These are phyloP conservation scores for Hypoxylon sp. DNA, from an alignment of 2,329 filamentous ascomycete genomes.

Conservation along the genomic window DNA sequence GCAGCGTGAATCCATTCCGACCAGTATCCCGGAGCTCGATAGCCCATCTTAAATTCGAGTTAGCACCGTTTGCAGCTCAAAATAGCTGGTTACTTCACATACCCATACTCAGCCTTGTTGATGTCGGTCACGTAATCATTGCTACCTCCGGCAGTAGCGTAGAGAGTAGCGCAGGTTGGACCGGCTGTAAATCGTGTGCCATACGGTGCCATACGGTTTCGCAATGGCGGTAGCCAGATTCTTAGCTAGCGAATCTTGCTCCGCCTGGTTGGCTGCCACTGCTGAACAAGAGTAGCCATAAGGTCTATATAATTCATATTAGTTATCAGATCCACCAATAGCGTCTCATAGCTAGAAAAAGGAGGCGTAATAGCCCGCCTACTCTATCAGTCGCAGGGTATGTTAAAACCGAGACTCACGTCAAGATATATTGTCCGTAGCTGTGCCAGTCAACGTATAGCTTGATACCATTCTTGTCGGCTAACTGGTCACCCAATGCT, in stretches of 20 bases:
- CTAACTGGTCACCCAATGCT: constrained; percentile 63
- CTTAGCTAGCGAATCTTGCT: constrained; percentile 57
- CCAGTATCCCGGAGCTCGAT: constrained; percentile 55
- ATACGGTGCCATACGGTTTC: constrained; percentile 49
- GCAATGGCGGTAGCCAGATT: constrained; percentile 45
- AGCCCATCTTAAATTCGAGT: constrained; percentile 47
- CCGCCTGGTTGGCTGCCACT: constrained; percentile 45
- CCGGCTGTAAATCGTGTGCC: constrained; percentile 57
- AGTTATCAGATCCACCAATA: constrained; percentile 5
- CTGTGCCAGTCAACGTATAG: constrained; percentile 53
- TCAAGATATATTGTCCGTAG: constrained; percentile 53
- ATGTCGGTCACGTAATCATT: constrained; percentile 54
- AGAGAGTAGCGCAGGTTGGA: constrained; percentile 58
- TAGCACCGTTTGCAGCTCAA: constrained; percentile 11
- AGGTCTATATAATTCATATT: constrained; percentile 39
- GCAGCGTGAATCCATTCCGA: constrained; percentile 51
- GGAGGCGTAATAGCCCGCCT: not conserved
- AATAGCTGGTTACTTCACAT: constrained; percentile 29
- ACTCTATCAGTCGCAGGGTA: not conserved
- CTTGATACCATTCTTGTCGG: constrained; percentile 51
- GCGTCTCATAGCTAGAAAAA: constrained; percentile 3
- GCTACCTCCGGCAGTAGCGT: constrained; percentile 51
- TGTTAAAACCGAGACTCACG: constrained; percentile 36
- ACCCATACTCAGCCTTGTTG: constrained; percentile 50
- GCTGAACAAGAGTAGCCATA: constrained; percentile 53